Percentiles rank a stretch among this genome's conserved stretches.
phyloP scores from a whole-genome alignment of 192 early-diverging fungal genomes.

The Entophlyctis luteolus region DNA sequence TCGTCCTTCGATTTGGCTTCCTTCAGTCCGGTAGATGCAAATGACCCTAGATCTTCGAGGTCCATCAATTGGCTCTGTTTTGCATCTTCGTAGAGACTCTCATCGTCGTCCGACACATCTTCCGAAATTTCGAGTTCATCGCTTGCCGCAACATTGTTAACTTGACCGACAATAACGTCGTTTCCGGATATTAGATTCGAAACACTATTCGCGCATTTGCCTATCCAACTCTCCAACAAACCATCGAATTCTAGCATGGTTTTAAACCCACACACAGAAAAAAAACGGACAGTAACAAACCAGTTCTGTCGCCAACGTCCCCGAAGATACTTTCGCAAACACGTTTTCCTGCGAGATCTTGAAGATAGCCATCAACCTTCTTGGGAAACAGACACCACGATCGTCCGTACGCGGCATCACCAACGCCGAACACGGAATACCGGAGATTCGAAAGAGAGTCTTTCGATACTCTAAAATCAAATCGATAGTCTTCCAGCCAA shows the following conservation, averaged over 20 bases:
- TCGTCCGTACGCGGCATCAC: constrained; percentile 65
- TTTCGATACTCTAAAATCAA: constrained; percentile 60
- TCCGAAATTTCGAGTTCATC: constrained; percentile 24
- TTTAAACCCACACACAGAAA: not conserved
- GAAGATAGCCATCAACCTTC: constrained; percentile 58
- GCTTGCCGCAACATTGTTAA: not conserved
- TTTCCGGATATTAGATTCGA: not conserved
- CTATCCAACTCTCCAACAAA: constrained; percentile 2
- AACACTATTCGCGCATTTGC: not conserved
- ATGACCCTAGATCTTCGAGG: constrained; percentile 68
- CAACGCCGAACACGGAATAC: constrained; percentile 69
- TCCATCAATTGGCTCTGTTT: constrained; percentile 61
- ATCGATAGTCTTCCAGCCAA: constrained; percentile 29
- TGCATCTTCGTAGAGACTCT: constrained; percentile 43
- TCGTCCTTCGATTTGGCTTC: constrained; percentile 54
- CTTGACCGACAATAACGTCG: not conserved
- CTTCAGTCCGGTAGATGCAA: constrained; percentile 57
- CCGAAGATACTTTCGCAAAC: constrained; percentile 39
- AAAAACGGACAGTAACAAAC: not conserved
- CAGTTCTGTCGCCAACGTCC: constrained; percentile 33
- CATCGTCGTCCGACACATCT: constrained; percentile 26
- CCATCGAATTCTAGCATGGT: constrained; percentile 6
- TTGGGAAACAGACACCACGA: constrained; percentile 54
- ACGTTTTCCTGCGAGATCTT: constrained; percentile 56
- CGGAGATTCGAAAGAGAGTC: constrained; percentile 48